Evolutionary conservation across 768 basidiomycete genomes (phyloP).

Genomic region (Kwoniella shandongensis): DNA sequence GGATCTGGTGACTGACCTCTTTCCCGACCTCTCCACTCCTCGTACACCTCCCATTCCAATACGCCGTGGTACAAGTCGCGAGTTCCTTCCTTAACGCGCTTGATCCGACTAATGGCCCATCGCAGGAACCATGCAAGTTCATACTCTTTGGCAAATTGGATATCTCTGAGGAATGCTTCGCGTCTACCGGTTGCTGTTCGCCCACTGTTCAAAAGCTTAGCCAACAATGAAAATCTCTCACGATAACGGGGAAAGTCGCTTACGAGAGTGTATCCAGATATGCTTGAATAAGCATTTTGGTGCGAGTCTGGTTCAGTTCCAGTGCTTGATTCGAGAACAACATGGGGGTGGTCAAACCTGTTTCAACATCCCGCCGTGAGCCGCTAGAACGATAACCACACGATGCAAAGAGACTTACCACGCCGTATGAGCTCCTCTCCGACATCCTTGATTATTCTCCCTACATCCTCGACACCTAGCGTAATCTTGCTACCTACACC

Average conservation of each 20-base stretch:
- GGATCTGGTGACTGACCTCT: conserved; percentile 66
- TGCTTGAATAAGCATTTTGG: conserved; percentile 72
- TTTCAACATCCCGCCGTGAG: background rate
- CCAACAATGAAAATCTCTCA: background rate
- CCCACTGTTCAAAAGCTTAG: background rate
- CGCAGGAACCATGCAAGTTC: conserved; percentile 88
- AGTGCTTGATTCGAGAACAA: conserved; percentile 86
- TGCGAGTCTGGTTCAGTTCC: conserved; percentile 72
- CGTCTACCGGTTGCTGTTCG: background rate
- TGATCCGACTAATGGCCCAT: conserved; percentile 83
- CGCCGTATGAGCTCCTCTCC: conserved; percentile 35
- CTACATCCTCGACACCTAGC: conserved; percentile 41
- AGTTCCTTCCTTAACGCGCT: conserved; percentile 60
- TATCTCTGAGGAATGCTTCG: conserved; percentile 59
- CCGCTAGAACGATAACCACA: background rate
- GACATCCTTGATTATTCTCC: conserved; percentile 33
- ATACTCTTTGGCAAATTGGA: conserved; percentile 76
- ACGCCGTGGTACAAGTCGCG: conserved; percentile 59
- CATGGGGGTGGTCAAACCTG: conserved; percentile 77
- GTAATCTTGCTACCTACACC: conserved; percentile 31
- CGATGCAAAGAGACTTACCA: conserved; percentile 25
- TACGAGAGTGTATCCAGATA: conserved; percentile 61
- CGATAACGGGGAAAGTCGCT: too few species aligned
- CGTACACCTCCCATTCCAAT: conserved; percentile 79
- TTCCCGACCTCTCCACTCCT: conserved; percentile 78